Evolutionary conservation across 805 yeast species (phyloP).

Genomic region (Pichia insulana): DNA sequence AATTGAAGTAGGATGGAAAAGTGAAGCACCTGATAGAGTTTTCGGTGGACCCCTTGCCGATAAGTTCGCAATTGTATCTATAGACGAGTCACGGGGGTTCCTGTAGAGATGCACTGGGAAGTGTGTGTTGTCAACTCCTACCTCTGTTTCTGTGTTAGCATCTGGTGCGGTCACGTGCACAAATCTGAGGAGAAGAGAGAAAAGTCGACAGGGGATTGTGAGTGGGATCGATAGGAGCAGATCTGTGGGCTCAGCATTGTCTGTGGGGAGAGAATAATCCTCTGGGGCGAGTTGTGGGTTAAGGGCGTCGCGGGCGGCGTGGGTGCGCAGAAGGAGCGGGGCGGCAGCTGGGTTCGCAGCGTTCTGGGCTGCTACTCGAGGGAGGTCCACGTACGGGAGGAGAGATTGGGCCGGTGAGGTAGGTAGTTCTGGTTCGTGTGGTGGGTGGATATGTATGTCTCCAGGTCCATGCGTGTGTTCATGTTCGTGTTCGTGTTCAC

Average conservation of each 20-base stretch:
- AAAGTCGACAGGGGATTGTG: neutral
- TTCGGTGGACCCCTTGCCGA: neutral
- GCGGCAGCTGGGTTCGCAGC: neutral
- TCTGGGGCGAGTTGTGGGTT: neutral
- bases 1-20: neutral
- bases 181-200: neutral
- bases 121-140: neutral
- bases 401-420: neutral
- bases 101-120: neutral
- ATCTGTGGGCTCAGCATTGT: too few species aligned
- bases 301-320: neutral
- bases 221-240: neutral
- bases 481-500: neutral
- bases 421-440: neutral
- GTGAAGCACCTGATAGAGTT: neutral
- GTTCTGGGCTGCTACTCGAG: neutral
- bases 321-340: neutral
- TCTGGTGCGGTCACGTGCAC: neutral
- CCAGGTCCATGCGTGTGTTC: too few species aligned
- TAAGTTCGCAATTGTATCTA: neutral
- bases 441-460: slow-evolving; percentile 1
- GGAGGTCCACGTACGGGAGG: neutral
- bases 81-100: neutral
- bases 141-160: too few species aligned
- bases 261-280: too few species aligned